These are phyloP conservation scores for Paxillus rubicundulus DNA, from an alignment of 768 basidiomycete species.

Conservation along the genomic window DNA sequence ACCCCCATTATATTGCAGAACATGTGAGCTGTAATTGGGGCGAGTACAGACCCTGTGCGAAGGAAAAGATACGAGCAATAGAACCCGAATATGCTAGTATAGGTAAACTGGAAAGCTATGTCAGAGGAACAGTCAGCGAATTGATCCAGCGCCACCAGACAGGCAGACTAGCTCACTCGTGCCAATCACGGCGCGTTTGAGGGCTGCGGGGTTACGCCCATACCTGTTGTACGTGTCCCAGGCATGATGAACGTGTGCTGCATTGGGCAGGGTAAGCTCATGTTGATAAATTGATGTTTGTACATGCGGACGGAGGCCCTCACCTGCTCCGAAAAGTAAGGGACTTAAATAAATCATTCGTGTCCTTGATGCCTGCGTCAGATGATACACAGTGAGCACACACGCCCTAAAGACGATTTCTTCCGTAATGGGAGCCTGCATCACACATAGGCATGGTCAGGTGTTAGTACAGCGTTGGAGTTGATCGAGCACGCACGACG, in stretches of 20 bases:
- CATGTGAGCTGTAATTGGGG: constrained; percentile 75
- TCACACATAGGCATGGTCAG: background rate
- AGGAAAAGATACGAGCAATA: constrained; percentile 85
- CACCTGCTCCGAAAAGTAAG: constrained; percentile 85
- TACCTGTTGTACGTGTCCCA: constrained; percentile 79
- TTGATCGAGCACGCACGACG: constrained; percentile 34
- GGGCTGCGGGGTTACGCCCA: constrained; percentile 65
- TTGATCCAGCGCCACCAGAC: background rate
- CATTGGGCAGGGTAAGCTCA: constrained; percentile 4
- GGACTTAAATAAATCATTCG: constrained; percentile 81
- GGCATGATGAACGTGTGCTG: constrained; percentile 92
- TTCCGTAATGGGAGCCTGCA: constrained; percentile 86
- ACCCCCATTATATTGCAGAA: constrained; percentile 97
- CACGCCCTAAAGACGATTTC: constrained; percentile 90
- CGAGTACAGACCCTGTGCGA: constrained; percentile 77
- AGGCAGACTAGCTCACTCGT: constrained; percentile 42
- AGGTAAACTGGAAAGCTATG: constrained; percentile 81
- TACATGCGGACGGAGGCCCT: constrained; percentile 21
- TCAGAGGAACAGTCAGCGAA: constrained; percentile 11
- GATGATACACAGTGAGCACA: constrained; percentile 68
- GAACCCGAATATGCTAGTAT: constrained; percentile 92
- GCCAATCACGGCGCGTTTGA: constrained; percentile 55
- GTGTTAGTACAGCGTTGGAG: background rate
- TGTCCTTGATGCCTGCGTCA: constrained; percentile 53
- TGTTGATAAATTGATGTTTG: background rate